These are phyloP conservation scores for Gnaphalium uliginosum DNA, from an alignment of 129 eudicot genomes.

Conservation along the genomic window DNA sequence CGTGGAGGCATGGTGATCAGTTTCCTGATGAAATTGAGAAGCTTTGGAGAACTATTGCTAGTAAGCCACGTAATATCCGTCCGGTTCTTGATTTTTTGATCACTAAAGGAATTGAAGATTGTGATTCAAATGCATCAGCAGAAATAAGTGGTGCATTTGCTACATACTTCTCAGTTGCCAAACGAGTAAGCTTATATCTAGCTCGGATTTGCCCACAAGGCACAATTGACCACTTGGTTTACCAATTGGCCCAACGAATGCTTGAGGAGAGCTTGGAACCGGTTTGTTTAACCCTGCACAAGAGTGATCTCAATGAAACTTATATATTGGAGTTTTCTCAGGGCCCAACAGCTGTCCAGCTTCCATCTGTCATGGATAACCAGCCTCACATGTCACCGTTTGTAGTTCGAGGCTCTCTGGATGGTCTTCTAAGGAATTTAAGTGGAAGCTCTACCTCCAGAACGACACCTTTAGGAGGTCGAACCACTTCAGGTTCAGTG, in stretches of 20 bases:
- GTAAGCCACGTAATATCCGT: constrained; percentile 44
- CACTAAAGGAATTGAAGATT: constrained; percentile 91
- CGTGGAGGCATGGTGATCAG: constrained; percentile 96
- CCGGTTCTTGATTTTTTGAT: constrained; percentile 85
- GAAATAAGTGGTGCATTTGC: constrained; percentile 97
- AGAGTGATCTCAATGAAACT: constrained; percentile 54
- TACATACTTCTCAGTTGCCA: constrained; percentile 88
- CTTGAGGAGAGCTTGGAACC: constrained; percentile 86
- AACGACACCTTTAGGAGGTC: constrained; percentile 57
- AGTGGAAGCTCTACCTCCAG: constrained; percentile 85
- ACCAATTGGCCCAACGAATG: constrained; percentile 88
- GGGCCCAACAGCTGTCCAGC: constrained; percentile 60
- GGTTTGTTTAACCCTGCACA: constrained; percentile 41
- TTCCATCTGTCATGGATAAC: constrained; percentile 65
- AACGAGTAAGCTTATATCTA: constrained; percentile 82
- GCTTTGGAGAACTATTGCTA: constrained; percentile 61
- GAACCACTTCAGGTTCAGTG: constrained; percentile 75
- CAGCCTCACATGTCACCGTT: constrained; percentile 87
- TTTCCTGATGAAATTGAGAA: constrained; percentile 61
- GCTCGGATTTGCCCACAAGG: constrained; percentile 95
- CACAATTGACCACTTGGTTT: constrained; percentile 88
- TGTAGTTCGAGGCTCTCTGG: constrained; percentile 78
- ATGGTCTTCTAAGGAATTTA: constrained; percentile 65
- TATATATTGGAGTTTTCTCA: constrained; percentile 78
- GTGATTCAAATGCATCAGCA: constrained; percentile 93